Percentiles rank a stretch among this genome's conserved stretches.
phyloP scores from a whole-genome alignment of 163 green algal species.

The Trebouxia gelatinosa region DNA sequence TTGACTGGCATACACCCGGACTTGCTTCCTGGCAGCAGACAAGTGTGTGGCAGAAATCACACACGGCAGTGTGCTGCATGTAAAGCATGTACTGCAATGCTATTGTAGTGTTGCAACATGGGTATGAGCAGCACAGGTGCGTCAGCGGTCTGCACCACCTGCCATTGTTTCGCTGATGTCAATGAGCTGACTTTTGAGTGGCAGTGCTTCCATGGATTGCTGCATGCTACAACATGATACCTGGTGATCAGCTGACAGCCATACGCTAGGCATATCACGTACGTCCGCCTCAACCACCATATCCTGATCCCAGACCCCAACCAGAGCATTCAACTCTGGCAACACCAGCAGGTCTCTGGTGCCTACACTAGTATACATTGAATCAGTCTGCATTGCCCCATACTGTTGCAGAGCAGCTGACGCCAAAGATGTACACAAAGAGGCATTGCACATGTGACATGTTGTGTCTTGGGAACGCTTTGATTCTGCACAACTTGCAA shows the following conservation, averaged over 20 bases:
- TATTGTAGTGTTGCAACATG: not conserved
- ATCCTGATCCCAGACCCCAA: not conserved
- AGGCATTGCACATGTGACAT: no score
- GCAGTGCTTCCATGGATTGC: not conserved
- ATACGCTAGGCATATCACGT: constrained; percentile 51
- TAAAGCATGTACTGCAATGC: not conserved
- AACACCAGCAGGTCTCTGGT: constrained; percentile 13
- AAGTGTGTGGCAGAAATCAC: not conserved
- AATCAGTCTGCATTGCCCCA: no score
- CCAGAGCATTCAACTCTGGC: constrained; percentile 13
- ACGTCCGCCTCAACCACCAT: constrained; percentile 27
- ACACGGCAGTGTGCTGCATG: not conserved
- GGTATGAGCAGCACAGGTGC: not conserved
- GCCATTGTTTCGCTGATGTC: no score
- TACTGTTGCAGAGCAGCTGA: no score
- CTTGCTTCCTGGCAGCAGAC: not conserved
- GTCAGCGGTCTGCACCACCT: not conserved
- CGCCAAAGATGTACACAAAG: no score
- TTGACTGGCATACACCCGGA: not conserved
- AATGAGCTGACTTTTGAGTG: not conserved
- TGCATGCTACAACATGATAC: not conserved
- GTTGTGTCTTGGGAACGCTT: no score
- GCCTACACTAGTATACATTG: no score
- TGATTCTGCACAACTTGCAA: no score
- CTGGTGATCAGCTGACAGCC: constrained; percentile 58